These are phyloP conservation scores for Dipodascus geniculatus DNA, from an alignment of 805 yeast genomes.

Conservation along the genomic window DNA sequence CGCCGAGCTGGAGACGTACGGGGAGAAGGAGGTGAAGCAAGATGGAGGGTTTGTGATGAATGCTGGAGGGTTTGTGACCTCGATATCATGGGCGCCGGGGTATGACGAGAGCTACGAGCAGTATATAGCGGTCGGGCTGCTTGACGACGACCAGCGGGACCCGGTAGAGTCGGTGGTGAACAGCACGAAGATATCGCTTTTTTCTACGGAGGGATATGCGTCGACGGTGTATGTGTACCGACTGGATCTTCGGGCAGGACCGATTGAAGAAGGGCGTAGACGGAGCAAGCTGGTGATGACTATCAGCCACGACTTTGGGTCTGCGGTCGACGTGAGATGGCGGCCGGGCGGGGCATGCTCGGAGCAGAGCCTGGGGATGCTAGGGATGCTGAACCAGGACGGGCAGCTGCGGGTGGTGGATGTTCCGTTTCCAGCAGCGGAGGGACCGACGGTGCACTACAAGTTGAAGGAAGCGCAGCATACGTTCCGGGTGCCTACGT, in stretches of 20 bases:
- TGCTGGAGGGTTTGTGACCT: conserved; percentile 41
- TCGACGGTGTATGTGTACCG: conserved; percentile 12
- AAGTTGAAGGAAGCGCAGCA: conserved; percentile 7
- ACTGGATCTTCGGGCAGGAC: conserved; percentile 16
- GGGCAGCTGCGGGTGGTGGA: conserved; percentile 43
- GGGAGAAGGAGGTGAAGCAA: conserved; percentile 16
- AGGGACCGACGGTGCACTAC: conserved; percentile 1
- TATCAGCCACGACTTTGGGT: conserved; percentile 24
- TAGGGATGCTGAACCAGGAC: conserved; percentile 45
- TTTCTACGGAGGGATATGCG: conserved; percentile 4
- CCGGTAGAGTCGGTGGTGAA: conserved; percentile 21
- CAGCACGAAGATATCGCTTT: conserved; percentile 15
- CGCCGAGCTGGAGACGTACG: background rate
- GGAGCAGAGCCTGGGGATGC: conserved; percentile 26
- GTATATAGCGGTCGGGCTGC: conserved; percentile 40
- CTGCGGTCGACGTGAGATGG: conserved; percentile 16
- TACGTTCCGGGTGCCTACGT: conserved; percentile 8
- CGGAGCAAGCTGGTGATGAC: conserved; percentile 27
- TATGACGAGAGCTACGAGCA: conserved; percentile 21
- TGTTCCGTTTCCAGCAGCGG: conserved; percentile 19
- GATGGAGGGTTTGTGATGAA: conserved; percentile 31
- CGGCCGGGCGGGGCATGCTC: conserved; percentile 21
- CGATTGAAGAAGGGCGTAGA: background rate
- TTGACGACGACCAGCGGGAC: conserved; percentile 27
- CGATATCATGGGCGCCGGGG: conserved; percentile 38